Evolutionary conservation across 257 asterid species (phyloP).

Genomic region (Thymus mandschuricus): DNA sequence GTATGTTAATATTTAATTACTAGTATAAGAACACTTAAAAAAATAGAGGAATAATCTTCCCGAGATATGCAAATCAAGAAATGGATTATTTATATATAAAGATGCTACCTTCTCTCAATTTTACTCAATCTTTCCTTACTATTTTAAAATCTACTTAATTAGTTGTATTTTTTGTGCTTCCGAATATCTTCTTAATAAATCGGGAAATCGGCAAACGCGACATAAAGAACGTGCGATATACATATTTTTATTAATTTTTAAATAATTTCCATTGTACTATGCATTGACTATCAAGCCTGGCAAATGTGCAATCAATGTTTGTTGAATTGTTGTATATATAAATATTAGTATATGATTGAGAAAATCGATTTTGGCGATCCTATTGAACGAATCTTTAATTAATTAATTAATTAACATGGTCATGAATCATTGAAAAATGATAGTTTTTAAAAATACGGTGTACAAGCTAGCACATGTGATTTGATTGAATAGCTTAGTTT

Average conservation of each 20-base stretch:
- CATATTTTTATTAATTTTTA: background rate
- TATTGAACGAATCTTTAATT: background rate
- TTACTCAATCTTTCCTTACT: background rate
- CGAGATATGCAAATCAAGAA: background rate
- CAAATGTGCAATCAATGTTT: no score
- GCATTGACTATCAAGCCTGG: no score
- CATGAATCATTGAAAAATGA: no score
- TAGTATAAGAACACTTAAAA: no score
- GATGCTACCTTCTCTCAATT: background rate
- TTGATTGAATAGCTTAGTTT: no score
- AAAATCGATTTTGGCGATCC: background rate
- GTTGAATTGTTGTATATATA: no score
- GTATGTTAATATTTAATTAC: no score
- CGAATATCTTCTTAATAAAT: background rate
- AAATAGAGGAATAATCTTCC: background rate
- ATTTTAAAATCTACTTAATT: background rate
- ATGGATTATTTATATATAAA: background rate
- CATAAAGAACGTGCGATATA: background rate
- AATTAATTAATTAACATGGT: background rate
- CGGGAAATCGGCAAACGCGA: background rate
- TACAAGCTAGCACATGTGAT: no score
- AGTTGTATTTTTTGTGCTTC: background rate
- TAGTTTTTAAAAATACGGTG: no score
- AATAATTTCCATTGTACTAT: no score
- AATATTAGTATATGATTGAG: background rate